Percentiles rank a stretch among this genome's conserved stretches.
Evolutionary conservation across 768 basidiomycete species (phyloP).

Genomic region (Ramaria rubella): DNA sequence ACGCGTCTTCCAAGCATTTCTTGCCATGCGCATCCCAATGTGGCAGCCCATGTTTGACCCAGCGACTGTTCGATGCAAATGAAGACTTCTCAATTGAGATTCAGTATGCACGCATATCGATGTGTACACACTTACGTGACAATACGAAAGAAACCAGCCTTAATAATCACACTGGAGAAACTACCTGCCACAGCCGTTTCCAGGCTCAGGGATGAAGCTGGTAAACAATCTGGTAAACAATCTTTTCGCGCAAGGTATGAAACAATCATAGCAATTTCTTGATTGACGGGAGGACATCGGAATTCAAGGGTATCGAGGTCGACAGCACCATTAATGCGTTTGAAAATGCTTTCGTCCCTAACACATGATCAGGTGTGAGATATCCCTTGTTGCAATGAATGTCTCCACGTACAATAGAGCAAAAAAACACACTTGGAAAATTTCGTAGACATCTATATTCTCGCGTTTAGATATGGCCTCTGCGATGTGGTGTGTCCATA

Average conservation of each 20-base stretch:
- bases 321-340: not conserved
- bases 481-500: constrained; percentile 1
- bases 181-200: not conserved
- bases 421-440: not conserved
- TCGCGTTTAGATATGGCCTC: not conserved
- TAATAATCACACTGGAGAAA: not conserved
- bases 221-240: not conserved
- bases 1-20: not conserved
- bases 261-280: not conserved
- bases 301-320: not conserved
- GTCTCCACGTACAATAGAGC: not conserved
- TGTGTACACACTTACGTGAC: not conserved
- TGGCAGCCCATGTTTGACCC: not conserved
- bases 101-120: not conserved
- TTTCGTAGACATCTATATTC: not conserved
- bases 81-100: not conserved
- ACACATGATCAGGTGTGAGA: not conserved
- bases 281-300: not conserved
- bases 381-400: not conserved
- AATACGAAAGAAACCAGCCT: not conserved
- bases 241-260: constrained; percentile 2
- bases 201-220: not conserved
- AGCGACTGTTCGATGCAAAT: not conserved
- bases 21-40: not conserved
- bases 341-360: constrained; percentile 1